Evolutionary conservation across 2,329 filamentous ascomycete species (phyloP).

Genomic region (Colletotrichum tropicicola): DNA sequence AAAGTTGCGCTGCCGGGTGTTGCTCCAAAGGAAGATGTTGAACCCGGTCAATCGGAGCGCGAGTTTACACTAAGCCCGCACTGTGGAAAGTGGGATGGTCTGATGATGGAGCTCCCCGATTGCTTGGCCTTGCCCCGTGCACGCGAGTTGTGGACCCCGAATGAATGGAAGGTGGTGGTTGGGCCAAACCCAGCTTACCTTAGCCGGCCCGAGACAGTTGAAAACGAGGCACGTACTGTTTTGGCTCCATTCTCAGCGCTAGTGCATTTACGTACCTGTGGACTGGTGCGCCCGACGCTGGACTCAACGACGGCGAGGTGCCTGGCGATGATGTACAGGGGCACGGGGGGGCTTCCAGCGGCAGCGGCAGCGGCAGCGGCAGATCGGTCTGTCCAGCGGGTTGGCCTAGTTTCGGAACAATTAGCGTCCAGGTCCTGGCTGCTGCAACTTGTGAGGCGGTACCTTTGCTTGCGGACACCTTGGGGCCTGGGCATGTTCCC

Average conservation of each 20-base stretch:
- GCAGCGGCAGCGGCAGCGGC: not conserved
- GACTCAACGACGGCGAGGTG: too few species aligned
- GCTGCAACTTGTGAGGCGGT: too few species aligned
- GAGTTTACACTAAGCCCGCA: constrained; percentile 6
- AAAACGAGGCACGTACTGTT: constrained; percentile 1
- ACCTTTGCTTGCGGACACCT: too few species aligned
- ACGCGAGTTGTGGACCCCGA: constrained; percentile 10
- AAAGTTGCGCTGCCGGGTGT: not conserved
- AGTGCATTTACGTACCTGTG: not conserved
- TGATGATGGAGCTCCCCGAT: constrained; percentile 27
- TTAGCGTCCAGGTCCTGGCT: not conserved
- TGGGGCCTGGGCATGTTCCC: too few species aligned
- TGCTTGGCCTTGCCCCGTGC: constrained; percentile 23
- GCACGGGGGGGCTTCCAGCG: not conserved
- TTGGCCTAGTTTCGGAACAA: constrained; percentile 26
- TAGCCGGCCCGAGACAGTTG: constrained; percentile 2
- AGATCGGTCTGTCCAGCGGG: not conserved
- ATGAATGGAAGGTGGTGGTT: not conserved
- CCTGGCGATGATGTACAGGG: constrained; percentile 12
- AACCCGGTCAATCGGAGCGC: constrained; percentile 20
- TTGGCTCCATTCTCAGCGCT: not conserved
- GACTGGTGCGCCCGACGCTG: constrained; percentile 1
- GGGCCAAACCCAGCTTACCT: constrained; percentile 1
- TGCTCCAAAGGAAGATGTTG: constrained; percentile 10
- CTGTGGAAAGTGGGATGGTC: constrained; percentile 31